Percentiles rank a stretch among this genome's conserved stretches.
Evolutionary conservation across 2,329 filamentous ascomycete species (phyloP).

Genomic region (Orbilia ellipsospora): DNA sequence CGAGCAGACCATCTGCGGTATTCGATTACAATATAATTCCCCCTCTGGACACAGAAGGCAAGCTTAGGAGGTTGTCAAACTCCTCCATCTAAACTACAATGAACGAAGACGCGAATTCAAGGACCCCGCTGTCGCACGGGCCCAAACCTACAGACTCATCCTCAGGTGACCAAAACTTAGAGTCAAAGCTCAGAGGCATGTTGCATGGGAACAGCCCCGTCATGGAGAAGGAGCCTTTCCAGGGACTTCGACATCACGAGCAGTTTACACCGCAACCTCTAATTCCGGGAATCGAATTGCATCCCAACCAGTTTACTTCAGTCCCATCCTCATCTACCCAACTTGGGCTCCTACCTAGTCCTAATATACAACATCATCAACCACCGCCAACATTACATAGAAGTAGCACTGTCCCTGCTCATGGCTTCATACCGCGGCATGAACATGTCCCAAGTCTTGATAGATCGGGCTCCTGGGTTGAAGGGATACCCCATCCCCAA

Average conservation of each 20-base stretch:
- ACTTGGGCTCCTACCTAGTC: constrained; percentile 30
- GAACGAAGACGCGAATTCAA: constrained; percentile 9
- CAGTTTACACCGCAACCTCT: constrained; percentile 2
- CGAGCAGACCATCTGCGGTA: not conserved
- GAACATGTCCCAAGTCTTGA: constrained; percentile 26
- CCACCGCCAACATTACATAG: constrained; percentile 28
- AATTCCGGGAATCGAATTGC: constrained; percentile 1
- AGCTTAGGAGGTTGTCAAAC: constrained; percentile 6
- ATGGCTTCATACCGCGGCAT: constrained; percentile 13
- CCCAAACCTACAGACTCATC: constrained; percentile 8
- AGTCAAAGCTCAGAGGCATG: constrained; percentile 47
- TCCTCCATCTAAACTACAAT: not conserved
- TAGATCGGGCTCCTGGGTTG: constrained; percentile 28
- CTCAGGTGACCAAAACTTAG: constrained; percentile 19
- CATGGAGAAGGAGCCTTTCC: not conserved
- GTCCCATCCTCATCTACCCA: constrained; percentile 25
- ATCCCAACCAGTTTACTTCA: constrained; percentile 13
- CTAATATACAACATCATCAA: constrained; percentile 27
- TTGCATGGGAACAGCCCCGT: constrained; percentile 13
- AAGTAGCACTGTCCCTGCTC: constrained; percentile 37
- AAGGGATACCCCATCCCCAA: constrained; percentile 9
- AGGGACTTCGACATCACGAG: not conserved
- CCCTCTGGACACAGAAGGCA: not conserved
- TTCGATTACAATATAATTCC: constrained; percentile 21
- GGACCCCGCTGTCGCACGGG: constrained; percentile 9